A percentile compares a stretch with the other conserved stretches of the same genome.
phyloP scores from a whole-genome alignment of 2,329 filamentous ascomycete genomes.

The Lachnellula suecica region DNA sequence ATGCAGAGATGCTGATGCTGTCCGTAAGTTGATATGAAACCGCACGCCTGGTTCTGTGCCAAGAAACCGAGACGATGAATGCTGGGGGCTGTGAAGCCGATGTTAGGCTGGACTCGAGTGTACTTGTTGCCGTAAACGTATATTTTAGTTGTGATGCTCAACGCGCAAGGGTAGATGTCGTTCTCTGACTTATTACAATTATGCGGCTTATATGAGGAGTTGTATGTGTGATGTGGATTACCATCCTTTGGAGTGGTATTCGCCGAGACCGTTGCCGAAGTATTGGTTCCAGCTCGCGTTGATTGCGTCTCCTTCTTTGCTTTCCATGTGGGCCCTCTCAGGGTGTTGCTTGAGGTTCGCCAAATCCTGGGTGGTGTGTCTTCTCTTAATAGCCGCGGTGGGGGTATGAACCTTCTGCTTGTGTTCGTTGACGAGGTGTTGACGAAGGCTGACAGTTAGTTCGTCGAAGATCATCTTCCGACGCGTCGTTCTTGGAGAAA shows the following conservation, averaged over 20 bases:
- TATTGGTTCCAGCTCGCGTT: slow-evolving; percentile 84
- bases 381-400: slow-evolving; percentile 83
- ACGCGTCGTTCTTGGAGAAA: slow-evolving; percentile 88
- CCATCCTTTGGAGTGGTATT: slow-evolving; percentile 87
- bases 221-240: slow-evolving; percentile 39
- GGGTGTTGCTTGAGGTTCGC: slow-evolving; percentile 84
- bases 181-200: slow-evolving; percentile 22
- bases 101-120: slow-evolving; percentile 24
- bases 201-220: slow-evolving; percentile 22
- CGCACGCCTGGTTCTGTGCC: slow-evolving; percentile 27
- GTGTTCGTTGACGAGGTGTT: slow-evolving; percentile 91
- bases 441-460: slow-evolving; percentile 86
- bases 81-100: slow-evolving; percentile 31
- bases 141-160: slow-evolving; percentile 20
- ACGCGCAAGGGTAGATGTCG: slow-evolving; percentile 15
- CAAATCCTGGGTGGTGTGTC: slow-evolving; percentile 88
- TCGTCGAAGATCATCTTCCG: slow-evolving; percentile 96
- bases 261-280: slow-evolving; percentile 75
- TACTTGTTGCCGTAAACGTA: slow-evolving; percentile 28
- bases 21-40: slow-evolving; percentile 5
- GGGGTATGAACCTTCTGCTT: slow-evolving; percentile 90
- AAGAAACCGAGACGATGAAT: slow-evolving; percentile 30
- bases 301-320: slow-evolving; percentile 52
- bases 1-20: slow-evolving; percentile 6
- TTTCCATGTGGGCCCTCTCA: slow-evolving; percentile 60